Conservation (phyloP, 352 stramenopile species). For the Thraustochytrium striatum region DNA sequence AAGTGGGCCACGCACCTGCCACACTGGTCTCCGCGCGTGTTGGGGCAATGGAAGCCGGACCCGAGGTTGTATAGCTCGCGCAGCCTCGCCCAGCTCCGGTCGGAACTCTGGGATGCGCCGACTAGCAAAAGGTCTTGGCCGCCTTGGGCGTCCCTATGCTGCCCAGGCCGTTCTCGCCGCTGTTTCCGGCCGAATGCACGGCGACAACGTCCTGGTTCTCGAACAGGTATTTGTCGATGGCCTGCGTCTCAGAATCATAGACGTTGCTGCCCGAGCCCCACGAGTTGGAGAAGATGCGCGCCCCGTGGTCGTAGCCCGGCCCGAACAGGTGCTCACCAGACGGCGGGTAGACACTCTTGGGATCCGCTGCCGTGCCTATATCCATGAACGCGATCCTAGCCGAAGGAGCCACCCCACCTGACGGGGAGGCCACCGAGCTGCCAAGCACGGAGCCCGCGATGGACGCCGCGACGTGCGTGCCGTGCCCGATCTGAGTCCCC, state of each 20-base stretch:
- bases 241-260: constrained; percentile 41
- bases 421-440: no score
- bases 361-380: no score
- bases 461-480: background rate
- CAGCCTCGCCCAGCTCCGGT: constrained; percentile 50
- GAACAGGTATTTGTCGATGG: constrained; percentile 73
- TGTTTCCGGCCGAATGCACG: constrained; percentile 77
- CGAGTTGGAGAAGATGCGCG: constrained; percentile 54
- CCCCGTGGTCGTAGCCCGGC: constrained; percentile 15
- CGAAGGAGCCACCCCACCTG: no score
- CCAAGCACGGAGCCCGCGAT: background rate
- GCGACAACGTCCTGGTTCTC: constrained; percentile 74
- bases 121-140: constrained; percentile 75
- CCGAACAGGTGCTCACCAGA: constrained; percentile 57
- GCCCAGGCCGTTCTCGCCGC: constrained; percentile 62
- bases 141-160: constrained; percentile 64
- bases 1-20: constrained; percentile 73
- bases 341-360: no score
- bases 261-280: constrained; percentile 52
- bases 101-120: constrained; percentile 64
- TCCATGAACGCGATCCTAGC: no score
- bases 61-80: no score
- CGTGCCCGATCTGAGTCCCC: background rate
- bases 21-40: no score
- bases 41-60: constrained; percentile 57